phyloP scores from a whole-genome alignment of 2,329 filamentous ascomycete species.

The Clarireedia hainanense region DNA sequence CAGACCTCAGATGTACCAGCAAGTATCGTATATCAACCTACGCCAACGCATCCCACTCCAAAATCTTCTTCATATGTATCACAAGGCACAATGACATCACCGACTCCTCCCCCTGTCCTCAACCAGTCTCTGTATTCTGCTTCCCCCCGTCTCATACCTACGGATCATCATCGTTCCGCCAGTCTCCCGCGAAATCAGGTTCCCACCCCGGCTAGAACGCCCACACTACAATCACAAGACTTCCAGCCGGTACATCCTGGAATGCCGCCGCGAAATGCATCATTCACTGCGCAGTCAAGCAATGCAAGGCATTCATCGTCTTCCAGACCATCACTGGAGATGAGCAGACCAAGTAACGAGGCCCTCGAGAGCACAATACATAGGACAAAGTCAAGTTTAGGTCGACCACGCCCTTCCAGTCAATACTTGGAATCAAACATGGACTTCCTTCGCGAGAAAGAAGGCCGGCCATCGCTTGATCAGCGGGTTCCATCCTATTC shows the following conservation, averaged over 20 bases:
- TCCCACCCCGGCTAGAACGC: conserved; percentile 10
- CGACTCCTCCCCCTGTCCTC: conserved; percentile 35
- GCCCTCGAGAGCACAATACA: conserved; percentile 46
- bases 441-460: conserved; percentile 74
- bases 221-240: conserved; percentile 19
- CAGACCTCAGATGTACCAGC: conserved; percentile 39
- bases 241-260: conserved; percentile 15
- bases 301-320: conserved; percentile 40
- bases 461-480: conserved; percentile 33
- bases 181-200: conserved; percentile 34
- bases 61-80: conserved; percentile 39
- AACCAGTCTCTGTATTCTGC: conserved; percentile 16
- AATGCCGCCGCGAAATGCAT: conserved; percentile 20
- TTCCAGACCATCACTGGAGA: conserved; percentile 63
- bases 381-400: conserved; percentile 56
- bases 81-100: conserved; percentile 74
- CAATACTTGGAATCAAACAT: conserved; percentile 76
- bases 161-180: conserved; percentile 43
- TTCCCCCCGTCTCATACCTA: conserved; percentile 19
- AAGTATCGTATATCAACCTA: conserved; percentile 24
- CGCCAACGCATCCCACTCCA: conserved; percentile 28
- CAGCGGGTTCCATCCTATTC: conserved; percentile 28
- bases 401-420: conserved; percentile 67
- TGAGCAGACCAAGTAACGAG: conserved; percentile 57
- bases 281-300: conserved; percentile 30